These are phyloP conservation scores for Lachnellula willkommii DNA, from an alignment of 2,329 filamentous ascomycete species.

Conservation along the genomic window DNA sequence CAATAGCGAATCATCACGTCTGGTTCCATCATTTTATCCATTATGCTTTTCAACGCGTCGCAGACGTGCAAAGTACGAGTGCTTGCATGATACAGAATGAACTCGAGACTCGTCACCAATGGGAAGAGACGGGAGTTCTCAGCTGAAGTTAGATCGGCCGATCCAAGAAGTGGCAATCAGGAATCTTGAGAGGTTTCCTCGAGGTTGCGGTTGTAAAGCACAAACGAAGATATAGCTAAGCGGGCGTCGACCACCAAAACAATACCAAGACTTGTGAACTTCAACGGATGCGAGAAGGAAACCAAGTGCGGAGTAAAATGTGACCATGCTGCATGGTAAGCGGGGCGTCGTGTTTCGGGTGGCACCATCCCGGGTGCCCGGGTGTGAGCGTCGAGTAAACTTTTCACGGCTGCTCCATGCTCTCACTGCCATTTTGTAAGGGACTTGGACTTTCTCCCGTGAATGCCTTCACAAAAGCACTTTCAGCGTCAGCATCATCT, in stretches of 20 bases:
- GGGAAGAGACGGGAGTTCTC: neutral
- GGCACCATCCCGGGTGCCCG: neutral
- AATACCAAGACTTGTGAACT: conserved; percentile 15
- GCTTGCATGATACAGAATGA: conserved; percentile 17
- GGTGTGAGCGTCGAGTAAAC: conserved; percentile 2
- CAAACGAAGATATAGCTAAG: conserved; percentile 17
- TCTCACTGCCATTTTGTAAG: conserved; percentile 15
- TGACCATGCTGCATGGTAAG: conserved; percentile 12
- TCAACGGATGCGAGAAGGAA: neutral
- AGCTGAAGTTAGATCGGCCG: conserved; percentile 6
- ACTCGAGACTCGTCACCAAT: conserved; percentile 13
- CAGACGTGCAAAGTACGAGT: conserved; percentile 19
- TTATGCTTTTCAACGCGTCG: conserved; percentile 1
- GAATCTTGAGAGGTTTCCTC: neutral
- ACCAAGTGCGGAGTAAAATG: conserved; percentile 6
- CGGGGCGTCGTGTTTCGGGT: conserved; percentile 16
- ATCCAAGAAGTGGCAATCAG: conserved; percentile 4
- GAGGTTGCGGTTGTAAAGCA: conserved; percentile 6
- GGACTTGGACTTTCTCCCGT: conserved; percentile 5
- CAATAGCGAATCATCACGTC: conserved; percentile 20
- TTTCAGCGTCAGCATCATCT: neutral
- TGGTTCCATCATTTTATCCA: conserved; percentile 1
- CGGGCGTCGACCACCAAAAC: conserved; percentile 15
- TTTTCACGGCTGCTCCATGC: conserved; percentile 12
- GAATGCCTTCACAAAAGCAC: conserved; percentile 14